A percentile compares a stretch with the other conserved stretches of the same genome.
phyloP scores from a whole-genome alignment of 176 grass and related monocot genomes.

The bread wheat (Triticum aestivum) region IWGSC_CS_RefSeq_v2.1 NC_057801.1:744436284-744436783 shows the following conservation, averaged over 20 bases:
- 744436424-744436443: background rate
- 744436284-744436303: background rate
- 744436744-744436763: background rate
- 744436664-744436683: background rate
- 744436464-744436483: background rate
- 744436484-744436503: background rate
- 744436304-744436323: background rate
- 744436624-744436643: background rate
- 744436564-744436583: background rate
- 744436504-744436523: conserved; percentile 5
- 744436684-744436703: background rate
- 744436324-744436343: background rate
- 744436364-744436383: background rate
- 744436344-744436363: background rate
- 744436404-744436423: background rate
- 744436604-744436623: conserved; percentile 5
- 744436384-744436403: no score
- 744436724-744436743: background rate
- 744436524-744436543: background rate
- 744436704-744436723: background rate
- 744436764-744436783: background rate
- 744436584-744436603: background rate
- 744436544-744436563: background rate
- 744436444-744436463: background rate
- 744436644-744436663: background rate